Percentiles rank a stretch among this genome's conserved stretches.
phyloP scores from a whole-genome alignment of 768 basidiomycete genomes.

The Grammothele lineata region DNA sequence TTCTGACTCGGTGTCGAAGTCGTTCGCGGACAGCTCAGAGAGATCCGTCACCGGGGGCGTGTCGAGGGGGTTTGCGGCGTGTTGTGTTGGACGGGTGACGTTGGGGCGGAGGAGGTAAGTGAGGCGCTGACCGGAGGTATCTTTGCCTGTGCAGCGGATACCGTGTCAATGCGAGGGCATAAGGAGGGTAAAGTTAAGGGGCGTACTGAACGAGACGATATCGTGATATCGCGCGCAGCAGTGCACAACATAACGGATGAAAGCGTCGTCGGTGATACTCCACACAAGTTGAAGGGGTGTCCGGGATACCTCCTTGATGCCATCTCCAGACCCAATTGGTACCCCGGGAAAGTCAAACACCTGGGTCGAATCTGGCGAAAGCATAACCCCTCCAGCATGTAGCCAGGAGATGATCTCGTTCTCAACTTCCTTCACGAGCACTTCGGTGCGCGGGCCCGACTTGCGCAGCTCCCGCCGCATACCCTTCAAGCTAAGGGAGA shows the following conservation, averaged over 20 bases:
- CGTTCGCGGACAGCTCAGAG: constrained; percentile 44
- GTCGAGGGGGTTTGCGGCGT: constrained; percentile 41
- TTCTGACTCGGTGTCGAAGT: constrained; percentile 42
- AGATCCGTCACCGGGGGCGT: constrained; percentile 74
- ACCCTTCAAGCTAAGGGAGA: constrained; percentile 72
- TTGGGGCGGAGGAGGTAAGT: constrained; percentile 83
- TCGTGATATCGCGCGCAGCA: constrained; percentile 79
- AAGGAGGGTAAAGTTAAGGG: background rate
- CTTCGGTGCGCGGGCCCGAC: constrained; percentile 54
- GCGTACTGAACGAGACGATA: constrained; percentile 78
- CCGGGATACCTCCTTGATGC: constrained; percentile 61
- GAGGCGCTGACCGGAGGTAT: constrained; percentile 48
- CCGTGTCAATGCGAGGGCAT: background rate
- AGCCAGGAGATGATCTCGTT: constrained; percentile 62
- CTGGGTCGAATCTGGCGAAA: constrained; percentile 43
- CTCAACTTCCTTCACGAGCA: constrained; percentile 68
- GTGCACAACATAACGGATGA: constrained; percentile 78
- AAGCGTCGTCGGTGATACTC: constrained; percentile 66
- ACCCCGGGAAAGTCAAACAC: constrained; percentile 34
- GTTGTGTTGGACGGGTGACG: constrained; percentile 53
- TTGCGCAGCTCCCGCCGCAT: constrained; percentile 64
- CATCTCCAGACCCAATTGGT: constrained; percentile 47
- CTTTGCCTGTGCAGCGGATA: constrained; percentile 44
- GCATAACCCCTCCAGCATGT: constrained; percentile 46
- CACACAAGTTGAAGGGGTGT: constrained; percentile 69